Base-by-base conservation (phyloP, 2,329 filamentous ascomycete genomes). In the Penicillium sp. region DNA sequence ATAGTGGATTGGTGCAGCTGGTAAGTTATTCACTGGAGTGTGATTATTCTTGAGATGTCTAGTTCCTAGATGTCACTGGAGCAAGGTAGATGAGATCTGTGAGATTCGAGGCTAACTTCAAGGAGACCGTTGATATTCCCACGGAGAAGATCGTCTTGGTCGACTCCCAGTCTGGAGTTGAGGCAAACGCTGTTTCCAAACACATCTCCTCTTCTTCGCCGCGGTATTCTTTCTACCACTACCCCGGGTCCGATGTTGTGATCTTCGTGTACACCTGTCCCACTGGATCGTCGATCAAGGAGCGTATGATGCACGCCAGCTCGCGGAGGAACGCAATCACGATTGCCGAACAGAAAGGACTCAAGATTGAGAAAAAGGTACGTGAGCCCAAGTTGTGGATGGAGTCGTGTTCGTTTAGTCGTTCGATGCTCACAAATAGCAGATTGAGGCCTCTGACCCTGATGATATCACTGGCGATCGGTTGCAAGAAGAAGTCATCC, bases 181-280 rank as follows among this genome's bases (percentile, higher is more conserved):
- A 74, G 19, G 71, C 81, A 0, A 68, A 67, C 14, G 69, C 73
- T 7, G 74, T 87, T 16, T 69, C 77, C 2, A 62, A 61, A 7
- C 66, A 72, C 2, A 82, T 87, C 50, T 78, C 81, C 13, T 53
- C 73, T 10, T 74, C 75, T 36, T 81, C 84, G 59, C 84, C 84
- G 11, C 74, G 82, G 51, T 87, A 85, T 66, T 78, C 78, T 4
- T 85, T 86, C 64, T 87, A 85, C 69, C 77, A 79, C 47, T 79
- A 84, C 58, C 73, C 76, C 6, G 71, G 74, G 32, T 75, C 75
- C 11, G 70, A 74, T 7, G 66, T 71, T 2, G 75, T 85, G 11
- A 70, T 86, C 19, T 87, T 87, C 70, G 80, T 87, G 55, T 86
- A 85, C 65, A 85, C 84, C 18, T 87, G 84, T 67, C 84, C 84